A percentile compares a stretch with the other conserved stretches of the same genome.
Evolutionary conservation across 2,329 filamentous ascomycete species (phyloP).

Genomic region (Decorospora gaudefroyi): DNA sequence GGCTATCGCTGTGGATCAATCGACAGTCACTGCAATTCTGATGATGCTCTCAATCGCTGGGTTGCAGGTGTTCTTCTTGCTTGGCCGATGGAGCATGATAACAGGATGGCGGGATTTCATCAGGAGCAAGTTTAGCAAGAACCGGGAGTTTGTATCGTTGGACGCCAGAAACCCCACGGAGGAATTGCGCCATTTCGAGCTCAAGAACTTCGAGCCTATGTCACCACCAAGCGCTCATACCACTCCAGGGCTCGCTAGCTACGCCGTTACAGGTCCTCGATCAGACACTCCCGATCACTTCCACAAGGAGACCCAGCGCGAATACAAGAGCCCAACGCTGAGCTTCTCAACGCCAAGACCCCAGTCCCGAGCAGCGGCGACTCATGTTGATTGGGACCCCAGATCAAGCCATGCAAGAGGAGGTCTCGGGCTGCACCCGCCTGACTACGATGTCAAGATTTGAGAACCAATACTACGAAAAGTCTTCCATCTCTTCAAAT

Average conservation of each 20-base stretch:
- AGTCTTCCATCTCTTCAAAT: constrained; percentile 4
- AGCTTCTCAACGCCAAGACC: constrained; percentile 52
- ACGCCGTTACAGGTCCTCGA: constrained; percentile 24
- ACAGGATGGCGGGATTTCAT: constrained; percentile 77
- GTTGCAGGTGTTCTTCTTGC: constrained; percentile 79
- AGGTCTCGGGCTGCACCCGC: constrained; percentile 48
- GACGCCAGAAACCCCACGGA: constrained; percentile 63
- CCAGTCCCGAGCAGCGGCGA: constrained; percentile 36
- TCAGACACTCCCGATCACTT: constrained; percentile 45
- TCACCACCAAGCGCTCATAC: constrained; percentile 35
- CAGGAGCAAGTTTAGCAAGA: constrained; percentile 54
- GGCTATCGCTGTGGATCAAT: constrained; percentile 70
- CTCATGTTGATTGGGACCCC: constrained; percentile 45
- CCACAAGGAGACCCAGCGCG: constrained; percentile 43
- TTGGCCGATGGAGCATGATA: constrained; percentile 84
- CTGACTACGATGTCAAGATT: constrained; percentile 37
- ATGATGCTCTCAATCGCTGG: constrained; percentile 82
- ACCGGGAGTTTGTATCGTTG: constrained; percentile 85
- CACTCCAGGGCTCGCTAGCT: constrained; percentile 31
- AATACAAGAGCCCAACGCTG: constrained; percentile 46
- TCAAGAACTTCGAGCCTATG: constrained; percentile 42
- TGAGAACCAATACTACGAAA: constrained; percentile 26
- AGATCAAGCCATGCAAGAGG: constrained; percentile 47
- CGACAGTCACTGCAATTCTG: constrained; percentile 78
- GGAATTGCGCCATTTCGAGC: constrained; percentile 42